Percentiles rank a stretch among this genome's conserved stretches.
Evolutionary conservation across 1,139 yeast species (phyloP).

Genomic region (Suhomyces ambrosiae): DNA sequence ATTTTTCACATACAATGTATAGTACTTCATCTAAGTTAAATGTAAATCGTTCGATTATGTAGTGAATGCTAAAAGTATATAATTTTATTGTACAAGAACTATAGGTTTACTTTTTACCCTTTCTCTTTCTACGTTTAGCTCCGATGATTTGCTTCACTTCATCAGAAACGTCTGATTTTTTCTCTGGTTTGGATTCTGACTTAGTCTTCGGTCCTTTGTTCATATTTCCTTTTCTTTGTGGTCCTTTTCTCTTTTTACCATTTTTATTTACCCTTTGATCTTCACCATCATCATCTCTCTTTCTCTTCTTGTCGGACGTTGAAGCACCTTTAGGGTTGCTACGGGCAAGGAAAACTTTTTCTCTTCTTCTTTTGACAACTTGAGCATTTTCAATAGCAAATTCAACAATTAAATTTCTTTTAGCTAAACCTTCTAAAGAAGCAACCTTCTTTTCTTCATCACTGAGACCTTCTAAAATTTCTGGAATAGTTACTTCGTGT

Average conservation of each 20-base stretch:
- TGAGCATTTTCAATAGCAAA: constrained; percentile 95
- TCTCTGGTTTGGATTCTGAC: constrained; percentile 17
- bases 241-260: constrained; percentile 26
- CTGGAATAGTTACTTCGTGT: constrained; percentile 74
- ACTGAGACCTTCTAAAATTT: constrained; percentile 67
- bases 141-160: constrained; percentile 66
- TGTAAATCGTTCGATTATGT: constrained; percentile 5
- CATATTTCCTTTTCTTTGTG: constrained; percentile 43
- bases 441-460: constrained; percentile 67
- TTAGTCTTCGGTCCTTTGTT: constrained; percentile 41
- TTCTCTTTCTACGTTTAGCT: constrained; percentile 69
- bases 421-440: constrained; percentile 53
- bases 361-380: constrained; percentile 87
- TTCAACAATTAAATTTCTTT: constrained; percentile 86
- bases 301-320: constrained; percentile 18
- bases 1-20: constrained; percentile 9
- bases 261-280: constrained; percentile 19
- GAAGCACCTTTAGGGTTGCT: constrained; percentile 22
- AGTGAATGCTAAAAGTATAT: constrained; percentile 3
- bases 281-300: constrained; percentile 25
- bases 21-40: constrained; percentile 9
- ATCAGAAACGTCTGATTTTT: constrained; percentile 49
- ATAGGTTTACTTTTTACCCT: constrained; percentile 35
- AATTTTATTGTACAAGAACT: constrained; percentile 5
- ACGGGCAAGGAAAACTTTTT: constrained; percentile 56